Conservation (phyloP, 768 basidiomycete genomes). For the Austroboletus festivus region DNA sequence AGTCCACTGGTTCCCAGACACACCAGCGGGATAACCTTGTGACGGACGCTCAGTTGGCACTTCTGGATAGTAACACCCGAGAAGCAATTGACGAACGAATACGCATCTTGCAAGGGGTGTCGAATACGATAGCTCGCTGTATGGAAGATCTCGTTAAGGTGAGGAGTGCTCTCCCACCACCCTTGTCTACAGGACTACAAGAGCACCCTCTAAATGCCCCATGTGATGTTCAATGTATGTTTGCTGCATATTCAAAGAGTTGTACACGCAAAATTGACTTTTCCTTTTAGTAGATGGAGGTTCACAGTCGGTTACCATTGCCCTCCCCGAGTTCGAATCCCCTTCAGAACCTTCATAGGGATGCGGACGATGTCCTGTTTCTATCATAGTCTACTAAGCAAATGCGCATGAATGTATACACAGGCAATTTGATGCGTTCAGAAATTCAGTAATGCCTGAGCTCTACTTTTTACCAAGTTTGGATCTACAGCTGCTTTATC, state of each 20-base stretch:
- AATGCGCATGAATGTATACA: not conserved
- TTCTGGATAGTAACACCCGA: slow-evolving; percentile 64
- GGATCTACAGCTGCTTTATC: slow-evolving; percentile 60
- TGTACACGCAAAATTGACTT: not conserved
- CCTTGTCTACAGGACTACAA: slow-evolving; percentile 14
- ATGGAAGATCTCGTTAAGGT: slow-evolving; percentile 77
- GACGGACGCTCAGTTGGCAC: slow-evolving; percentile 56
- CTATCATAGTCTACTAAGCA: not conserved
- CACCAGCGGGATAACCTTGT: slow-evolving; percentile 33
- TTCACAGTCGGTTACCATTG: not conserved
- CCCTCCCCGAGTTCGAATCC: slow-evolving; percentile 1
- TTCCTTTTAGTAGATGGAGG: not conserved
- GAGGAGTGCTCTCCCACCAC: slow-evolving; percentile 63
- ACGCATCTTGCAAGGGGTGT: slow-evolving; percentile 73
- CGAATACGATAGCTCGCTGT: slow-evolving; percentile 66
- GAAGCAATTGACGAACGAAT: slow-evolving; percentile 86
- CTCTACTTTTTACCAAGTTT: slow-evolving; percentile 52
- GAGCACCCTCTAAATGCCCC: slow-evolving; percentile 11
- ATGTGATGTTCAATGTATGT: slow-evolving; percentile 14
- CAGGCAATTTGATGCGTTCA: not conserved
- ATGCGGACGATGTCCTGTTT: not conserved
- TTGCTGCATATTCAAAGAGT: not conserved
- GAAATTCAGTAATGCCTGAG: slow-evolving; percentile 36
- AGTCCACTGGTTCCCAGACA: slow-evolving; percentile 16
- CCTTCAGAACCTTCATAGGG: slow-evolving; percentile 4